phyloP scores from a whole-genome alignment of 2,329 filamentous ascomycete genomes.

The Aspergillus caelatus region DNA sequence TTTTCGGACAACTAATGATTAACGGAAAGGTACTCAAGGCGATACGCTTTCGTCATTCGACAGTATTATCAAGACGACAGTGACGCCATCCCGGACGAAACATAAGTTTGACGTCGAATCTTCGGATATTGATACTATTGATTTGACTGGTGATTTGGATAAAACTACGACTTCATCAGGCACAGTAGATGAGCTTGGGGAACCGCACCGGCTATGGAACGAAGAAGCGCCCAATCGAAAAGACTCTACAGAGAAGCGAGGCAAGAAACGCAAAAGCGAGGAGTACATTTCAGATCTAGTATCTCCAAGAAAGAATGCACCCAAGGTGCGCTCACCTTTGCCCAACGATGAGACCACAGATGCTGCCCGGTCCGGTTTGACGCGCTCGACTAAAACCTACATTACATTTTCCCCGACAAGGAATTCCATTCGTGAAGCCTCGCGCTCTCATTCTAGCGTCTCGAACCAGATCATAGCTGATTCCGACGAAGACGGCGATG shows the following conservation, averaged over 20 bases:
- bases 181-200: slow-evolving; percentile 44
- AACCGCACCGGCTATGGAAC: slow-evolving; percentile 46
- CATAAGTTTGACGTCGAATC: slow-evolving; percentile 18
- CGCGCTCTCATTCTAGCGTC: slow-evolving; percentile 11
- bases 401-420: slow-evolving; percentile 14
- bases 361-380: background rate
- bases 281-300: slow-evolving; percentile 46
- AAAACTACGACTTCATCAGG: slow-evolving; percentile 41
- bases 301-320: slow-evolving; percentile 33
- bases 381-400: slow-evolving; percentile 12
- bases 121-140: slow-evolving; percentile 47
- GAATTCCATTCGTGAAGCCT: slow-evolving; percentile 6
- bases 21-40: slow-evolving; percentile 18
- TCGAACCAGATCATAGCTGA: slow-evolving; percentile 33
- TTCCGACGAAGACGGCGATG: slow-evolving; percentile 38
- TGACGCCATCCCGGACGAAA: slow-evolving; percentile 26
- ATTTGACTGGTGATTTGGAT: slow-evolving; percentile 45
- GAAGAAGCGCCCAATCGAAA: slow-evolving; percentile 45
- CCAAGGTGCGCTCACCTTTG: slow-evolving; percentile 28
- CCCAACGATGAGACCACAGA: slow-evolving; percentile 12
- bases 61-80: slow-evolving; percentile 16
- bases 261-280: slow-evolving; percentile 54
- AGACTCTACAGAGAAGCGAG: slow-evolving; percentile 40
- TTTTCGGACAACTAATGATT: slow-evolving; percentile 14
- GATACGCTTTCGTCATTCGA: slow-evolving; percentile 24